Percentiles rank a stretch among this genome's conserved stretches.
Evolutionary conservation across 495 filamentous ascomycete species (phyloP).

Genomic region (Copromyces sp.): DNA sequence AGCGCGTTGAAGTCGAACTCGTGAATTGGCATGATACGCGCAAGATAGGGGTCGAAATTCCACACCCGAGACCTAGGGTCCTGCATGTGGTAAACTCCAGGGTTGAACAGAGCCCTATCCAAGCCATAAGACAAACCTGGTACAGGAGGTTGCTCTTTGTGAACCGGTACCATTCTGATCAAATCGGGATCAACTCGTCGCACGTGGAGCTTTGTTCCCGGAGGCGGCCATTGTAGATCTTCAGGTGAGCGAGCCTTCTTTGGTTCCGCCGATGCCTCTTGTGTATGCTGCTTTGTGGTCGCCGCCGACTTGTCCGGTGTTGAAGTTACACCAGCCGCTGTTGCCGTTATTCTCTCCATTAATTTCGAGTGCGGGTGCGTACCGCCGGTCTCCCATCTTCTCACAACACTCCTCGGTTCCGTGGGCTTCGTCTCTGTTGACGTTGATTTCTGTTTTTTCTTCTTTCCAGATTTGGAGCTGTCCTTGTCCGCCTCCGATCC

Average conservation of each 20-base stretch:
- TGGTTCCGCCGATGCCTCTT: neutral
- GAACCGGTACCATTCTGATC: slow-evolving; percentile 32
- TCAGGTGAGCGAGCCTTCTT: neutral
- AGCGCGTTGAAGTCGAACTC: slow-evolving; percentile 89
- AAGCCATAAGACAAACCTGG: slow-evolving; percentile 68
- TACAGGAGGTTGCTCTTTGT: slow-evolving; percentile 47
- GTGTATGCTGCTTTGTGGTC: neutral
- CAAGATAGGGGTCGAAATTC: slow-evolving; percentile 93
- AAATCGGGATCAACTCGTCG: slow-evolving; percentile 15
- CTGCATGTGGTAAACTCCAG: slow-evolving; percentile 83
- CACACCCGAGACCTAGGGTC: slow-evolving; percentile 80
- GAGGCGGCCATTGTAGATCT: slow-evolving; percentile 4
- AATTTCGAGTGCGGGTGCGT: neutral
- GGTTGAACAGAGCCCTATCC: slow-evolving; percentile 89
- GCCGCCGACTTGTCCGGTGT: slow-evolving; percentile 3
- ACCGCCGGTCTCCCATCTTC: neutral
- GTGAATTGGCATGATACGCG: slow-evolving; percentile 77
- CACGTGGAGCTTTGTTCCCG: slow-evolving; percentile 6
- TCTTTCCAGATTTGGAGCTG: neutral
- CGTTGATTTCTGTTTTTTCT: neutral
- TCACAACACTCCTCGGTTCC: neutral
- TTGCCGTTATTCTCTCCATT: neutral
- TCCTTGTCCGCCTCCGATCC: neutral
- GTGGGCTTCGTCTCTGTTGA: slow-evolving; percentile 1
- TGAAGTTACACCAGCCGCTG: slow-evolving; percentile 10